These are phyloP conservation scores for Xerocomus cyaneibrunnescens DNA, from an alignment of 1,284 basidiomycete genomes.

Conservation along the genomic window DNA sequence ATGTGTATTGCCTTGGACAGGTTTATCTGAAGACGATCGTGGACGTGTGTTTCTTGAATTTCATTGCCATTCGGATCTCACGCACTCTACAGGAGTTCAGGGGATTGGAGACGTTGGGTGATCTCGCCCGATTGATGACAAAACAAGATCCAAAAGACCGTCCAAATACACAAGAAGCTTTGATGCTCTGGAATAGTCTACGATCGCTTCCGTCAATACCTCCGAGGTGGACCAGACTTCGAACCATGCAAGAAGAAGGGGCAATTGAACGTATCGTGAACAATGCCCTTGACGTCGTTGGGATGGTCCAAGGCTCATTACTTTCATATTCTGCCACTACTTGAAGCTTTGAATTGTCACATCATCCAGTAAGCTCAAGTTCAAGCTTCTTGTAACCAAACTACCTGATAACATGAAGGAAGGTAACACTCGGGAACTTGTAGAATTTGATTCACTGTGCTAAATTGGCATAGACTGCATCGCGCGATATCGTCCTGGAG, in stretches of 20 bases:
- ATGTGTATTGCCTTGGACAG: constrained; percentile 19
- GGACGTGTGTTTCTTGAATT: constrained; percentile 3
- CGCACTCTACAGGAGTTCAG: constrained; percentile 11
- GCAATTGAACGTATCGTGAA: constrained; percentile 11
- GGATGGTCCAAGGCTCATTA: constrained; percentile 8
- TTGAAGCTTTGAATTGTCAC: too few relatives aligned
- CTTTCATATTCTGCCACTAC: too few relatives aligned
- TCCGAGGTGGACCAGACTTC: constrained; percentile 11
- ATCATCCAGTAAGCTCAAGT: too few relatives aligned
- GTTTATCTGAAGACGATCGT: constrained; percentile 17
- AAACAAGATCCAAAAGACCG: constrained; percentile 14
- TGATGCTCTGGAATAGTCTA: constrained; percentile 12
- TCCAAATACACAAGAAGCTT: constrained; percentile 1
- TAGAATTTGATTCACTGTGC: too few relatives aligned
- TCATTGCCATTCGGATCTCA: neutral
- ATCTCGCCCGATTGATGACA: constrained; percentile 14
- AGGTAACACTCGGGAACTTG: too few relatives aligned
- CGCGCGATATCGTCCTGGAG: too few relatives aligned
- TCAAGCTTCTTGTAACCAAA: too few relatives aligned
- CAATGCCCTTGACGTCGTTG: constrained; percentile 10
- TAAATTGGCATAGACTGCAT: too few relatives aligned
- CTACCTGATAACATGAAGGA: too few relatives aligned
- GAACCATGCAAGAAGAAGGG: constrained; percentile 9
- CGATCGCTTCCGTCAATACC: neutral
- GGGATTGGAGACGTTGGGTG: constrained; percentile 1